Conservation (phyloP, 441 rosid genomes). For the Dalechampia spathulata region DNA sequence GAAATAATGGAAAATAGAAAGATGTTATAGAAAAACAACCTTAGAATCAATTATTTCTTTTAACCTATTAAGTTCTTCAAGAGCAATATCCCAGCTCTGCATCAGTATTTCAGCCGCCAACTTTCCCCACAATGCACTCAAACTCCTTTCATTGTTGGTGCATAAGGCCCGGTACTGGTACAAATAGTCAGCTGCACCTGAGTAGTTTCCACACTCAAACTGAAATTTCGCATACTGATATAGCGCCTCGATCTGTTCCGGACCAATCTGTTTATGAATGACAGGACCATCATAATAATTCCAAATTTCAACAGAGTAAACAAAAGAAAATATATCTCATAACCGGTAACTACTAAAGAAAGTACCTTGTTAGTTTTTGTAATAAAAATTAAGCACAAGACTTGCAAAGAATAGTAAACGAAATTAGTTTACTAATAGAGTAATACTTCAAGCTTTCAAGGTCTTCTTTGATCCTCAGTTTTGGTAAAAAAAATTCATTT, state of each 20-base stretch:
- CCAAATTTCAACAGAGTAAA: too few relatives aligned
- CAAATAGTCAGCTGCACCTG: slow-evolving; percentile 95
- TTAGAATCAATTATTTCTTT: slow-evolving; percentile 82
- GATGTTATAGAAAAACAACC: slow-evolving; percentile 27
- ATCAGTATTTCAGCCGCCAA: slow-evolving; percentile 91
- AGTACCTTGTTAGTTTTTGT: too few relatives aligned
- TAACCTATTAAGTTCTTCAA: slow-evolving; percentile 83
- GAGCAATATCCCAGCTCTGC: slow-evolving; percentile 97
- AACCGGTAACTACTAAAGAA: too few relatives aligned
- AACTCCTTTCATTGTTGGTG: slow-evolving; percentile 74
- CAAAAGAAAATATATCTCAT: too few relatives aligned
- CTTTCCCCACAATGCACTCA: slow-evolving; percentile 96
- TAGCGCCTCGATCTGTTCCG: slow-evolving; percentile 89
- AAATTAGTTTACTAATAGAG: too few relatives aligned
- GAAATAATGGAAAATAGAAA: neutral
- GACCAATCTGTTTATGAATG: slow-evolving; percentile 64
- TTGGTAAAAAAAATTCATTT: too few relatives aligned
- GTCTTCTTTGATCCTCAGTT: too few relatives aligned
- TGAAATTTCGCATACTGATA: slow-evolving; percentile 97
- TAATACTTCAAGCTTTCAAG: too few relatives aligned
- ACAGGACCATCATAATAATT: neutral
- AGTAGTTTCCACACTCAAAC: slow-evolving; percentile 96
- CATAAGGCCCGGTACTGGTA: slow-evolving; percentile 81
- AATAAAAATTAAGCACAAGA: too few relatives aligned
- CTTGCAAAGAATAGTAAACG: too few relatives aligned